Percentiles rank a stretch among this genome's conserved stretches.
Evolutionary conservation across 164 flowering plant genomes (phyloP).

Genomic region (Malania oleifera): DNA sequence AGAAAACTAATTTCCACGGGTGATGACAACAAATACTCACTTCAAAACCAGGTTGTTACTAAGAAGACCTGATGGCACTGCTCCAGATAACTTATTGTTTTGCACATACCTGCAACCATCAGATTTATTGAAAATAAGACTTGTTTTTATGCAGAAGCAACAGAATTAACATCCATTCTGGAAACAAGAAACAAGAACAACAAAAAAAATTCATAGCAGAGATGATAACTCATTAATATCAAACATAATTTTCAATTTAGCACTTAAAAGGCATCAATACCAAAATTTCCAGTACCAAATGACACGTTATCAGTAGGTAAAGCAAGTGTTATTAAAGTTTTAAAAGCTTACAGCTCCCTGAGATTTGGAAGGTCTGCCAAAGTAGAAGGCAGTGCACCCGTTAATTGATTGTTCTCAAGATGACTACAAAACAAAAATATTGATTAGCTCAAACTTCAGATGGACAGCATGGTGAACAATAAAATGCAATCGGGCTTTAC

Average conservation of each 20-base stretch:
- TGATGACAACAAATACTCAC: slow-evolving; percentile 45
- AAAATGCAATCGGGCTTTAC: slow-evolving; percentile 28
- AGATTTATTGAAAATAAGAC: slow-evolving; percentile 12
- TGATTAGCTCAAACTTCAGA: slow-evolving; percentile 4
- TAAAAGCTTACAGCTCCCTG: slow-evolving; percentile 73
- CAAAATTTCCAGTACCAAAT: background rate
- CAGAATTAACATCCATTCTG: background rate
- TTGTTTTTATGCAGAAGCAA: background rate
- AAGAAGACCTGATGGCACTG: slow-evolving; percentile 62
- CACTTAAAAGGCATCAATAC: slow-evolving; percentile 1
- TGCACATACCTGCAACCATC: slow-evolving; percentile 77
- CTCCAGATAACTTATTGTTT: slow-evolving; percentile 77
- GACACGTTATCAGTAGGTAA: no score
- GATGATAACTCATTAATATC: no score
- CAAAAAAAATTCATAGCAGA: no score
- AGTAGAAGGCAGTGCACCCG: slow-evolving; percentile 78
- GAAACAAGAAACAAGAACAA: no score
- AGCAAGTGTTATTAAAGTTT: background rate
- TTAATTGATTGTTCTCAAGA: slow-evolving; percentile 86
- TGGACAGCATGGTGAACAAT: background rate
- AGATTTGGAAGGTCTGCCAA: slow-evolving; percentile 55
- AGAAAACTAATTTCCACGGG: no score
- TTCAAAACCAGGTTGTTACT: slow-evolving; percentile 39
- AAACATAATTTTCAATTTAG: background rate
- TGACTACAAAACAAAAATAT: slow-evolving; percentile 46